phyloP scores from a whole-genome alignment of 805 yeast species.

The Millerozyma miso region DNA sequence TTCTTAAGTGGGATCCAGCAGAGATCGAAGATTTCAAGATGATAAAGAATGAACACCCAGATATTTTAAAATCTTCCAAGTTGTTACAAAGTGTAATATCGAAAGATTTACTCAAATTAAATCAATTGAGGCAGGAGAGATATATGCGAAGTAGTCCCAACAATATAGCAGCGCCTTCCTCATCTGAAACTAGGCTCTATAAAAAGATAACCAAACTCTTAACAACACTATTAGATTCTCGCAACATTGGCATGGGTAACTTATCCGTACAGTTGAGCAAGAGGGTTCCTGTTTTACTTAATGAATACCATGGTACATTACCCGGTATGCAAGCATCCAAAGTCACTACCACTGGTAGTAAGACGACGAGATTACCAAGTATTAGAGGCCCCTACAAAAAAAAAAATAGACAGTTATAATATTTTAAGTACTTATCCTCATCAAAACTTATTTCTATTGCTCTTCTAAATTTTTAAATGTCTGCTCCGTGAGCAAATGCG shows the following conservation, averaged over 20 bases:
- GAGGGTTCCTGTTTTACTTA: constrained; percentile 63
- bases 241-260: constrained; percentile 20
- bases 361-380: constrained; percentile 31
- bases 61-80: constrained; percentile 22
- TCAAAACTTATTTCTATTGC: not conserved
- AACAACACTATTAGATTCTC: constrained; percentile 28
- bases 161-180: constrained; percentile 22
- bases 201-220: constrained; percentile 26
- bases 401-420: constrained; percentile 17
- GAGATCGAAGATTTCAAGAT: constrained; percentile 19
- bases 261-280: constrained; percentile 30
- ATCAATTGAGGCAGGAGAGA: constrained; percentile 39
- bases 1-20: constrained; percentile 35
- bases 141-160: constrained; percentile 25
- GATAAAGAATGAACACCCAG: constrained; percentile 20
- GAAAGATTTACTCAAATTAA: constrained; percentile 26
- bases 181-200: constrained; percentile 24
- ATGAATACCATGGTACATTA: constrained; percentile 72
- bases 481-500: constrained; percentile 39
- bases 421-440: not conserved
- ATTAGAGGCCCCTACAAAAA: constrained; percentile 38
- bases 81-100: constrained; percentile 34
- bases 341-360: constrained; percentile 10
- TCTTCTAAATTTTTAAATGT: constrained; percentile 19
- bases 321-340: constrained; percentile 51